Percentiles rank a stretch among this genome's conserved stretches.
phyloP scores from a whole-genome alignment of 805 yeast species.

The Deakozyma indianensis region DNA sequence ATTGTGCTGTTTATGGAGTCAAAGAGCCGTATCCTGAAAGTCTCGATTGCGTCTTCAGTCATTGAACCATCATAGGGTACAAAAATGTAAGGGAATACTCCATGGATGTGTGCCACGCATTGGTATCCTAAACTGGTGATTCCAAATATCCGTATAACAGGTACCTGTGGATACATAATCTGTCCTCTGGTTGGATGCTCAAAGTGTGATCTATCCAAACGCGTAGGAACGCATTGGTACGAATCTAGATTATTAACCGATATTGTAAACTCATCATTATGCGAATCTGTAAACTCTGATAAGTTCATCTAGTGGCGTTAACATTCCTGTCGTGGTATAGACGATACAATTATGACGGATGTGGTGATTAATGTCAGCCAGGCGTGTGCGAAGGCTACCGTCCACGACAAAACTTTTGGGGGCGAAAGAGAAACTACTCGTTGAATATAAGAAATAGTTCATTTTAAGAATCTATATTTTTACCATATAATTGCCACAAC shows the following conservation, averaged over 20 bases:
- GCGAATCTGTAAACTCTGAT: neutral
- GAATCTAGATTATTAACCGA: constrained; percentile 2
- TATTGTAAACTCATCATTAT: neutral
- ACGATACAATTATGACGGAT: no score
- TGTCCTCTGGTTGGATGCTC: constrained; percentile 1
- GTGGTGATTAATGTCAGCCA: no score
- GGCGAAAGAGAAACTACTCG: no score
- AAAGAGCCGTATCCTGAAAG: constrained; percentile 4
- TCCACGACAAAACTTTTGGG: no score
- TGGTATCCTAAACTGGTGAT: constrained; percentile 45
- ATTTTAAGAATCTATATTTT: no score
- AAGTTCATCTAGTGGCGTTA: neutral
- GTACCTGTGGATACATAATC: constrained; percentile 33
- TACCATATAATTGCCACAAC: no score
- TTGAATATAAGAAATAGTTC: no score
- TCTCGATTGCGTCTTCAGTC: constrained; percentile 6
- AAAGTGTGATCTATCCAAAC: neutral
- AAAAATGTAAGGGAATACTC: constrained; percentile 69
- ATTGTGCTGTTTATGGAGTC: constrained; percentile 7
- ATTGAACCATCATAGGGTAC: constrained; percentile 39
- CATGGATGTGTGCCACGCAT: constrained; percentile 62
- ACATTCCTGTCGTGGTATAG: no score
- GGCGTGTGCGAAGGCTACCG: no score
- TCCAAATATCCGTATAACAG: constrained; percentile 70
- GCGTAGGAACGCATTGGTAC: constrained; percentile 3